phyloP scores from a whole-genome alignment of 352 stramenopile species.

The Thraustotheca clavata region DNA sequence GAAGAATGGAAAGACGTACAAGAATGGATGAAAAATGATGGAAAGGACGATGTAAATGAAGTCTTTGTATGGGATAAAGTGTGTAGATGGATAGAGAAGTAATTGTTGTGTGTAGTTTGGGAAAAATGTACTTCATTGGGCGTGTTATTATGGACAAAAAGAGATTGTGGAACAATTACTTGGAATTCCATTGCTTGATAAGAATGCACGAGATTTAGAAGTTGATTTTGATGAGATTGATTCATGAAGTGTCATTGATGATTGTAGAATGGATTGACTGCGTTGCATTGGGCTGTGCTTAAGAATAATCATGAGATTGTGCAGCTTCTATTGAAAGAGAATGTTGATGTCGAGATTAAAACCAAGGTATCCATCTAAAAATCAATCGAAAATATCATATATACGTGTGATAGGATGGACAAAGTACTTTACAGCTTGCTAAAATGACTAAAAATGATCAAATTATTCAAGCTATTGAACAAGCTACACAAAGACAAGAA shows the following conservation, averaged over 20 bases:
- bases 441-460: not conserved
- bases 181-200: not conserved
- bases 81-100: no score
- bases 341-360: not conserved
- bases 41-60: not conserved
- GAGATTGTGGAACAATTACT: not conserved
- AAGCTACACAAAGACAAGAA: not conserved
- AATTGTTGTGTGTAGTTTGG: conserved; percentile 7
- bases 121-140: conserved; percentile 10
- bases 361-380: not conserved
- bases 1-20: conserved; percentile 2
- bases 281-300: conserved; percentile 4
- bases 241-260: not conserved
- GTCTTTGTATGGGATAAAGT: conserved; percentile 16
- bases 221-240: not conserved
- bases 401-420: not conserved
- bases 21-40: not conserved
- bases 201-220: not conserved
- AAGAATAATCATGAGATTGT: not conserved
- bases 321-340: not conserved
- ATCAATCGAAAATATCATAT: not conserved
- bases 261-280: not conserved
- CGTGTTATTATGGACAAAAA: not conserved
- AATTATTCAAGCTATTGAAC: not conserved
- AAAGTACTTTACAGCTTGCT: not conserved